Evolutionary conservation across 805 yeast genomes (phyloP), one percentile per base, ranked within the genome.

Genomic region (Nakazawaea ernobii): DNA sequence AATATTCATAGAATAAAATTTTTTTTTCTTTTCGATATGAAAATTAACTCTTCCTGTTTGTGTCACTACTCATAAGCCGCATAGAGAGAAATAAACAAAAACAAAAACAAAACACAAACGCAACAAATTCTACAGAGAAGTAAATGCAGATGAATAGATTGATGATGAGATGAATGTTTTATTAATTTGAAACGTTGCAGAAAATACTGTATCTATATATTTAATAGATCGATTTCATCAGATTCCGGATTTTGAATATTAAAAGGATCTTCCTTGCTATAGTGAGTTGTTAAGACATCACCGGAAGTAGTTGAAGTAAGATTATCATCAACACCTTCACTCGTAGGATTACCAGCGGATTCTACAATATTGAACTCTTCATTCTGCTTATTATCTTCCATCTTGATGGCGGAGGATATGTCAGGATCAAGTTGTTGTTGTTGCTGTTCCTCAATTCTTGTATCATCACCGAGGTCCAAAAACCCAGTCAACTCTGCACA

Each of bases 401-500:
- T 9, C 10, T 30, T 30, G 10, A 30, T 10, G 3, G 4, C 14
- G 4, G 36, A 4, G 5, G 15, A 14, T n/a, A 6, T 3, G 17
- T 10, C 6, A n/a, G n/a, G n/a, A 13, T 13, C 17, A 13, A 8
- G 11, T n/a, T 10, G n/a, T 14, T n/a, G 17, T 13, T 14, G 36
- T n/a, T n/a, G 36, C 6, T 11, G 33, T 30, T 30, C n/a, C 6
- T 30, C 33, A 6, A 10, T 6, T 11, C 33, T 30, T 30, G 33
- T 11, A 30, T 4, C 6, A 30, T 13, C 15, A 33, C 4, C 17
- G 36, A 57, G 61, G 35, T 63, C 61, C 24, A 79, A 59, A 51
- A 74, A 74, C 0, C 83, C 82, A 4, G 84, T 82, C 13, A 79
- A 62, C 56, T 84, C 89, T 26, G 83, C 82, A 48, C 75, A 65